A percentile compares a stretch with the other conserved stretches of the same genome.
These are phyloP conservation scores for Silene coronaria DNA, from an alignment of 179 eudicot genomes.

Conservation along the genomic window DNA sequence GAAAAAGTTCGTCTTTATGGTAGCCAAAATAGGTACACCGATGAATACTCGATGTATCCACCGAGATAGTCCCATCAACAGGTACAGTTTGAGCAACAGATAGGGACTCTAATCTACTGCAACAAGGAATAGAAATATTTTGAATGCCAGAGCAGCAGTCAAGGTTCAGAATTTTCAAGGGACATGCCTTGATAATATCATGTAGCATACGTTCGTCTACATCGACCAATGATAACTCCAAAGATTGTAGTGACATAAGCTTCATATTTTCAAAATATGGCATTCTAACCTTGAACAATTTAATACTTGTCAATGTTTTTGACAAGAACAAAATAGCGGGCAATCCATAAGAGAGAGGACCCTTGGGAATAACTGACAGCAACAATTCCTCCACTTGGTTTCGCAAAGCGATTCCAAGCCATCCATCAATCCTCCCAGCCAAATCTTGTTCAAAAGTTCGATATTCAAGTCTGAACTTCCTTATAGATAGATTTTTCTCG, in stretches of 20 bases:
- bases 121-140: not conserved
- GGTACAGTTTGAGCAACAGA: not conserved
- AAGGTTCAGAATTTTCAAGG: not conserved
- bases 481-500: not conserved
- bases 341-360: not conserved
- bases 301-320: not conserved
- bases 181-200: not conserved
- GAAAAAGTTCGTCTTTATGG: not conserved
- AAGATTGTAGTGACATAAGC: not conserved
- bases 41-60: not conserved
- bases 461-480: not conserved
- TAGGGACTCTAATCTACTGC: not conserved
- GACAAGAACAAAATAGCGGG: not conserved
- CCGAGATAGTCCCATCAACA: not conserved
- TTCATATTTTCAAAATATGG: not conserved
- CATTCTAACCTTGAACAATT: not conserved
- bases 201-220: slow-evolving; percentile 4
- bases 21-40: not conserved
- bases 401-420: slow-evolving; percentile 1
- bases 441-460: not conserved
- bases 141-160: not conserved
- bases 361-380: not conserved
- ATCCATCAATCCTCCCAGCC: slow-evolving; percentile 2
- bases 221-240: not conserved
- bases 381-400: not conserved